Conservation (phyloP, 164 flowering plant genomes). For the Malania oleifera region DNA sequence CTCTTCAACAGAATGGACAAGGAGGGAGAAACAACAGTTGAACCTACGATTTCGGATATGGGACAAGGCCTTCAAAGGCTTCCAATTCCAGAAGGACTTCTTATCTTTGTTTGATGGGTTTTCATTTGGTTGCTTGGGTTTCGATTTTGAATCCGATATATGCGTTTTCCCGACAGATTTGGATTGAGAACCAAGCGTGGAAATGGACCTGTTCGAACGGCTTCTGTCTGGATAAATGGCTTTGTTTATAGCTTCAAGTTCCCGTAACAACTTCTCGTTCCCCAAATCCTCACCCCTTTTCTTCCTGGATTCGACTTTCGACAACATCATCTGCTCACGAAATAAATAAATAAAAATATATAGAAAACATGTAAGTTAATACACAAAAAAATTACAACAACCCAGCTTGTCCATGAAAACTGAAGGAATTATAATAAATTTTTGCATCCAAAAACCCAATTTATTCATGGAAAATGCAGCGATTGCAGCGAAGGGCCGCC, state of each 20-base stretch:
- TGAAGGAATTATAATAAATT: too few species aligned
- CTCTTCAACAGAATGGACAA: constrained; percentile 54
- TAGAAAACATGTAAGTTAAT: neutral
- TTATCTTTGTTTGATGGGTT: constrained; percentile 39
- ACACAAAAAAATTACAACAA: neutral
- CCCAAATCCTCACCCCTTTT: constrained; percentile 38
- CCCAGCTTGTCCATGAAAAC: too few species aligned
- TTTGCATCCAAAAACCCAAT: neutral
- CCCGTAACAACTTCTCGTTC: constrained; percentile 54
- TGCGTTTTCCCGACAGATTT: constrained; percentile 40
- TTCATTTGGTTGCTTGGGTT: constrained; percentile 25
- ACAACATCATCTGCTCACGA: constrained; percentile 35
- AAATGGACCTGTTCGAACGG: constrained; percentile 20
- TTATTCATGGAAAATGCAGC: too few species aligned
- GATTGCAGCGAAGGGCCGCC: neutral
- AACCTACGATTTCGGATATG: constrained; percentile 44
- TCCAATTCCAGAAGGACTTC: constrained; percentile 71
- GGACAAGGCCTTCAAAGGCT: constrained; percentile 55
- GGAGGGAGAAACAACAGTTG: constrained; percentile 51
- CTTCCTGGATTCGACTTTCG: constrained; percentile 48
- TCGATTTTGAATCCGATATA: constrained; percentile 31
- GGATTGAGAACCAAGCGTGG: constrained; percentile 23
- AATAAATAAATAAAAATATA: constrained; percentile 1
- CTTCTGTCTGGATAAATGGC: constrained; percentile 57
- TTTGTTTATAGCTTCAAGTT: constrained; percentile 72